Base-by-base conservation (phyloP, 495 filamentous ascomycete genomes). In the Aspergillus carlsbadensis region DNA sequence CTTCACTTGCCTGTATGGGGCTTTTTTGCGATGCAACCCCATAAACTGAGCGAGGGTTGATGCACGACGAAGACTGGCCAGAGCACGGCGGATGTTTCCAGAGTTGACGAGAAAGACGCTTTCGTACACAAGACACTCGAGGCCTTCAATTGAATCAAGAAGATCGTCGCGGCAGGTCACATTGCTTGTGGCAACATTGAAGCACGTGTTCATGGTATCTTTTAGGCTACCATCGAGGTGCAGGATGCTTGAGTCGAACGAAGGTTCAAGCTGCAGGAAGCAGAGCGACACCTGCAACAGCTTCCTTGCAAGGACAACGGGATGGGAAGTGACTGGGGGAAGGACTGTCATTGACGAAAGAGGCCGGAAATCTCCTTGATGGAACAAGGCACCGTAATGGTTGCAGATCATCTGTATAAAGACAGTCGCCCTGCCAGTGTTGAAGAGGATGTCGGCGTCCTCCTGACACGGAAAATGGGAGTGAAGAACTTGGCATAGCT, bases 51-150 rank as follows among this genome's bases (percentile, higher is more conserved):
- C 64, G 7, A 78, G 53, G 13, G 56, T 62, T 54, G 77, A 73
- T 14, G 78, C 80, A 52, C 78, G 64, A 11, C 79, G 73, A 17
- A 52, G 45, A 6, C 66, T 45, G 10, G 77, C 24, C 75, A 71
- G 79, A 0, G 68, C 62, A 21, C 66, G 60, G 31, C 72, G 75
- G 1, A 81, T 66, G 55, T 79, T 79, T 3, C 78, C 80, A 20
- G 37, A 48, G 59, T 78, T 76, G 10, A 55, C 57, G 17, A 76
- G 67, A 59, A 67, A 81, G 43, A 74, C 54, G 40, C 65, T 61
- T 52, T 79, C 76, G 8, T 77, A 41, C 22, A 80, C 68, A 55
- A 81, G 57, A 54, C 74, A 77, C 26, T 76, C 70, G 3, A 81
- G 22, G 7, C 74, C 72, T 46, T 82, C 78, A 5, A 44, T 42